Evolutionary conservation across 177 flowering plant species (phyloP).

Genomic region (Vitis hybrid): DNA sequence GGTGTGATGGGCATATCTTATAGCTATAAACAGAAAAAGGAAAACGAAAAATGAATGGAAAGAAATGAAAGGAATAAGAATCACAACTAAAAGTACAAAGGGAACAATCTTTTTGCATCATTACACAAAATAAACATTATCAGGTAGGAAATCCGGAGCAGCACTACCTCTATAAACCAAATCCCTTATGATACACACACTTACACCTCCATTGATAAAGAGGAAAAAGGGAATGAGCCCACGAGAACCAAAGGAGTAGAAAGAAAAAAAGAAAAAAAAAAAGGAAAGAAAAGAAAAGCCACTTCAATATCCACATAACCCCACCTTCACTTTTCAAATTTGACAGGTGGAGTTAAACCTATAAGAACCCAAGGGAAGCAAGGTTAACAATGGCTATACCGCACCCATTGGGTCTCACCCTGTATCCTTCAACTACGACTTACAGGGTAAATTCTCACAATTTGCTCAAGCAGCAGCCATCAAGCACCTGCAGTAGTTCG

Average conservation of each 20-base stretch:
- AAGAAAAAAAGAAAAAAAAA: too few relatives aligned
- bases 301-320: slow-evolving; percentile 25
- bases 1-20: too few relatives aligned
- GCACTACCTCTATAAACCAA: slow-evolving; percentile 19
- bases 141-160: slow-evolving; percentile 18
- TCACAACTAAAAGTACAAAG: background rate
- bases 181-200: slow-evolving; percentile 35
- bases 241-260: slow-evolving; percentile 9
- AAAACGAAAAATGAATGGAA: too few relatives aligned
- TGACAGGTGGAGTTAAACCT: slow-evolving; percentile 7
- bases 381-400: slow-evolving; percentile 1
- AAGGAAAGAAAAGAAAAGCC: slow-evolving; percentile 10
- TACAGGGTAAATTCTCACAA: slow-evolving; percentile 8
- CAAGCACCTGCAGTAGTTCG: slow-evolving; percentile 41
- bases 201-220: slow-evolving; percentile 19
- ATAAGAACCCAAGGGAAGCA: slow-evolving; percentile 9
- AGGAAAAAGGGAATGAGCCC: slow-evolving; percentile 13
- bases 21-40: too few relatives aligned
- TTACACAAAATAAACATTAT: slow-evolving; percentile 20
- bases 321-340: slow-evolving; percentile 11
- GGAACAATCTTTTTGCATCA: slow-evolving; percentile 20
- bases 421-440: slow-evolving; percentile 11
- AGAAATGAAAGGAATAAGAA: background rate
- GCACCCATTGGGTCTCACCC: slow-evolving; percentile 11
- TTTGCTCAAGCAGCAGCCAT: slow-evolving; percentile 12